Evolutionary conservation across 805 yeast species (phyloP).

Genomic region (Lipomyces sp.): DNA sequence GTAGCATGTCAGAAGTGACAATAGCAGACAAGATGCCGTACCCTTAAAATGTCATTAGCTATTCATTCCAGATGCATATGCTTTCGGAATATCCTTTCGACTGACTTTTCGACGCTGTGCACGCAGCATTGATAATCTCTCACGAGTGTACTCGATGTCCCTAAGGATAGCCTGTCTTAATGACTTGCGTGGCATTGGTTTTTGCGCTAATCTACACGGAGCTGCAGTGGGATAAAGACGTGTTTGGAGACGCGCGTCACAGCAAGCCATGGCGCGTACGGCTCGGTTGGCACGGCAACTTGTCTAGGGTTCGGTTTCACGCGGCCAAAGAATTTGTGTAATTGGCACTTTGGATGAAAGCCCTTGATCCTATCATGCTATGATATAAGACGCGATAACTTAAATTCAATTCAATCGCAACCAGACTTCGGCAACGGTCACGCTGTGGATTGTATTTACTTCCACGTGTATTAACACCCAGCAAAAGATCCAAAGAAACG

Average conservation of each 20-base stretch:
- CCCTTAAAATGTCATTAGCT: too few relatives aligned
- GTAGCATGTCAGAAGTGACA: too few relatives aligned
- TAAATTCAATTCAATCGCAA: neutral
- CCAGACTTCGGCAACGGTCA: neutral
- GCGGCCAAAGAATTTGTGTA: neutral
- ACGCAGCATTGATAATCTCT: neutral
- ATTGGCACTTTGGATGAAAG: conserved; percentile 1
- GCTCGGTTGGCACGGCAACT: neutral
- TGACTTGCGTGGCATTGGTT: conserved; percentile 7
- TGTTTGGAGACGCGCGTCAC: conserved; percentile 6
- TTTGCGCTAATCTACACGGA: neutral
- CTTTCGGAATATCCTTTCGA: too few relatives aligned
- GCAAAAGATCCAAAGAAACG: too few relatives aligned
- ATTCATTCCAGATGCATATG: too few relatives aligned
- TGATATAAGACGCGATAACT: too few relatives aligned
- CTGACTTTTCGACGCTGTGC: neutral
- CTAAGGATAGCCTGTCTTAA: conserved; percentile 1
- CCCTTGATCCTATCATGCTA: neutral
- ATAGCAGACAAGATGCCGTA: too few relatives aligned
- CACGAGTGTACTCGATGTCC: conserved; percentile 2
- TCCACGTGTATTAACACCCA: too few relatives aligned
- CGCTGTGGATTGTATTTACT: too few relatives aligned
- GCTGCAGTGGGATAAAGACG: conserved; percentile 2
- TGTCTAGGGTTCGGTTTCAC: conserved; percentile 3
- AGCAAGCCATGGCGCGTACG: neutral